These are phyloP conservation scores for Roridomyces roridus DNA, from an alignment of 768 basidiomycete species.

Conservation along the genomic window DNA sequence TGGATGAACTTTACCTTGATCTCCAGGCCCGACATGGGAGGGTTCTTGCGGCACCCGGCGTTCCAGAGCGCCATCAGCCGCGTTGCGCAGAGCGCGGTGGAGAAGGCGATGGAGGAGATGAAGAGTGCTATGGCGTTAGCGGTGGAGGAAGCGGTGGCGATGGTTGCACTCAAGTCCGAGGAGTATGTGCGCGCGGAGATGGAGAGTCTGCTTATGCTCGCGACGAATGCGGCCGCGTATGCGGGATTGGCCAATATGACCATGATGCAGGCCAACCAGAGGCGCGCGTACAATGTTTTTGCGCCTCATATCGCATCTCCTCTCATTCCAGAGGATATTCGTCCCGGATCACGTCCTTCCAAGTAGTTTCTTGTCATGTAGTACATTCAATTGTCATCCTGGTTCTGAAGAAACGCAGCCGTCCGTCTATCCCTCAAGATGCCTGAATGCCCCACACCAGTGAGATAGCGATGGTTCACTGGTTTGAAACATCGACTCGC, in stretches of 20 bases:
- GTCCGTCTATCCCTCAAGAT: too few species aligned
- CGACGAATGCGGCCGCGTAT: background rate
- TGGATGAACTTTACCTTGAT: constrained; percentile 8
- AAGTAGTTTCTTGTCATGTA: too few species aligned
- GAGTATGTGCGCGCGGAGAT: constrained; percentile 2
- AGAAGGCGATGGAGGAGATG: background rate
- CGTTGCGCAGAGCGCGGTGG: background rate
- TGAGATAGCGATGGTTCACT: too few species aligned
- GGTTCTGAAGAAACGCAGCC: too few species aligned
- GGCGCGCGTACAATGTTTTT: background rate
- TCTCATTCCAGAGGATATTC: background rate
- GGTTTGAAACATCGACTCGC: too few species aligned
- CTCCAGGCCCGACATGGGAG: background rate
- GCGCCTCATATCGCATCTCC: background rate
- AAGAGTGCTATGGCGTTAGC: background rate
- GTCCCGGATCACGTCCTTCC: too few species aligned
- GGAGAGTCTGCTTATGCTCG: background rate
- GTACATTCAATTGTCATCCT: too few species aligned
- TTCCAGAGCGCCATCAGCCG: background rate
- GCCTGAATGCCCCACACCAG: too few species aligned
- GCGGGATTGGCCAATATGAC: background rate
- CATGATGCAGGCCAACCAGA: background rate
- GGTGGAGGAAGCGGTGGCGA: background rate
- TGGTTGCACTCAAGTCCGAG: background rate
- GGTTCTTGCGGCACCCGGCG: background rate